These are phyloP conservation scores for Kuraishia capsulata DNA, from an alignment of 805 yeast species.

Conservation along the genomic window DNA sequence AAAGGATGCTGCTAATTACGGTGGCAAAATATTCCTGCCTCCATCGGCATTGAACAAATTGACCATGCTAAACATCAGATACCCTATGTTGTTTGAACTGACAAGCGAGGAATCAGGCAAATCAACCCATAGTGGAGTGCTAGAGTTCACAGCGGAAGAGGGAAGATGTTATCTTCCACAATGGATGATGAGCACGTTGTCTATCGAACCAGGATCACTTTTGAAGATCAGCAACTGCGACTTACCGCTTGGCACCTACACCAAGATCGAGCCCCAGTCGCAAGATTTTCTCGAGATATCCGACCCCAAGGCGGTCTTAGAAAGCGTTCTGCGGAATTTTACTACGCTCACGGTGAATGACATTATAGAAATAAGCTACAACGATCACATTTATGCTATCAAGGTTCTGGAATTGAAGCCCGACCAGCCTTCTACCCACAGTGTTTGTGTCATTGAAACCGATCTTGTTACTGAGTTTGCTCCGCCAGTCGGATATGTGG, in stretches of 20 bases:
- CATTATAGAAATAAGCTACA: constrained; percentile 76
- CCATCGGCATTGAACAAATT: constrained; percentile 85
- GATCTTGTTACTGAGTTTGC: constrained; percentile 97
- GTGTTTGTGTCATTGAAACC: constrained; percentile 93
- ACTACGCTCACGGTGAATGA: constrained; percentile 82
- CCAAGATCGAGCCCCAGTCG: constrained; percentile 91
- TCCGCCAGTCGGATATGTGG: constrained; percentile 97
- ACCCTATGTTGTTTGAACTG: constrained; percentile 91
- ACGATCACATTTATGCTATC: constrained; percentile 67
- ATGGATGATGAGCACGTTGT: constrained; percentile 87
- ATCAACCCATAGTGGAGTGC: constrained; percentile 83
- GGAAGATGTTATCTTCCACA: constrained; percentile 92
- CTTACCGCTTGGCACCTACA: constrained; percentile 79
- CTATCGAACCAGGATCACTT: constrained; percentile 70
- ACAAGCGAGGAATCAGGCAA: constrained; percentile 48
- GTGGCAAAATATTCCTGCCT: constrained; percentile 94
- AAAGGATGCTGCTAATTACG: constrained; percentile 75
- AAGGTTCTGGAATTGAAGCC: constrained; percentile 86
- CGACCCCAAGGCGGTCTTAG: constrained; percentile 95
- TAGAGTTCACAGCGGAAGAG: constrained; percentile 95
- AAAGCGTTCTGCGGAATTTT: constrained; percentile 83
- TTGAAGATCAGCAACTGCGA: constrained; percentile 69
- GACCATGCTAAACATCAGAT: constrained; percentile 84
- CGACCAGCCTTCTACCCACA: constrained; percentile 37
- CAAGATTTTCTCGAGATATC: constrained; percentile 87